Evolutionary conservation across 129 eudicot genomes (phyloP).

Genomic region (Deinandra increscens): DNA sequence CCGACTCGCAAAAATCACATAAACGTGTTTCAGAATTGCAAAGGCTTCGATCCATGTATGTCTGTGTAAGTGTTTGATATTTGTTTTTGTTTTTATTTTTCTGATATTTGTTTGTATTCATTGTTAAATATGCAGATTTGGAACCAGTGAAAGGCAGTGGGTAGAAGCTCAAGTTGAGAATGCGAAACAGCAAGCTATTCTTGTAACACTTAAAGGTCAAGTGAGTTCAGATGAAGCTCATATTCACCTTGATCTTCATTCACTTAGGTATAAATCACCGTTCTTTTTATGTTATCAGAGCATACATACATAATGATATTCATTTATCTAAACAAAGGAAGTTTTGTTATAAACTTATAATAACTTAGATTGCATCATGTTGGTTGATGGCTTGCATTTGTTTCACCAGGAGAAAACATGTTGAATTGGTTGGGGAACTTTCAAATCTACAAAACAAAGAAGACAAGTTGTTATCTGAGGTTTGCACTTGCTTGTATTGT

Average conservation of each 20-base stretch:
- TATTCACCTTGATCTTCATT: slow-evolving; percentile 96
- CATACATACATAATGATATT: slow-evolving; percentile 14
- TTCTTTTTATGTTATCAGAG: neutral
- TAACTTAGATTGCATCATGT: neutral
- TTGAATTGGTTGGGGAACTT: slow-evolving; percentile 91
- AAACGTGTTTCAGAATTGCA: slow-evolving; percentile 97
- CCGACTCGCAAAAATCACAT: slow-evolving; percentile 78
- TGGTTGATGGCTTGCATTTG: slow-evolving; percentile 6
- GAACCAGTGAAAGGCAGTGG: slow-evolving; percentile 98
- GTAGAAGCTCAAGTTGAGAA: slow-evolving; percentile 99
- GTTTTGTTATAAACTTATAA: neutral
- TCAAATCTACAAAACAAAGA: slow-evolving; percentile 81
- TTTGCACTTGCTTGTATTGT: slow-evolving; percentile 33
- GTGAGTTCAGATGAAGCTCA: slow-evolving; percentile 99
- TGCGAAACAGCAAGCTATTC: slow-evolving; percentile 96
- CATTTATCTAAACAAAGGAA: neutral
- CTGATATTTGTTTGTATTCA: neutral
- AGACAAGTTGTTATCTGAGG: slow-evolving; percentile 91
- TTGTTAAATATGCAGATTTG: slow-evolving; percentile 54
- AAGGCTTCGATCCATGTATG: slow-evolving; percentile 96
- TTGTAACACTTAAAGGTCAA: slow-evolving; percentile 86
- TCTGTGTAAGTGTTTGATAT: slow-evolving; percentile 27
- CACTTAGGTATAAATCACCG: slow-evolving; percentile 61
- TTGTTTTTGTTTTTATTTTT: neutral
- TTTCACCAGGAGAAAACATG: slow-evolving; percentile 88